These are phyloP conservation scores for Grammothele lineata DNA, from an alignment of 768 basidiomycete species.

Conservation along the genomic window DNA sequence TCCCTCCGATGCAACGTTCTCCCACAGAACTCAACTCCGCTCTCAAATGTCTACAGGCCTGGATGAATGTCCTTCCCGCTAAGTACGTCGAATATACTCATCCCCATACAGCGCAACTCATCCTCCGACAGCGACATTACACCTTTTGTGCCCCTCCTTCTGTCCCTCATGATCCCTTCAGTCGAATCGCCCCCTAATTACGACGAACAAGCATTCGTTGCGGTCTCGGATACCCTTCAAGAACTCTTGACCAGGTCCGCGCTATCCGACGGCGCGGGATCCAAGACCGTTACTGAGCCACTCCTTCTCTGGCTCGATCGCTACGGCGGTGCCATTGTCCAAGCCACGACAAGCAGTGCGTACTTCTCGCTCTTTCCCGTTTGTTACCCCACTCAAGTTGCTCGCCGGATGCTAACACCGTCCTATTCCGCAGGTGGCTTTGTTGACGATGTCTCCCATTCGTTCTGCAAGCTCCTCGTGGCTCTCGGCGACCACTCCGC, in stretches of 20 bases:
- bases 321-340: conserved; percentile 46
- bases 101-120: too few species aligned
- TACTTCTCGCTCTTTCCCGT: too few species aligned
- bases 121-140: conserved; percentile 71
- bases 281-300: conserved; percentile 76
- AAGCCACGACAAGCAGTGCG: conserved; percentile 34
- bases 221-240: conserved; percentile 67
- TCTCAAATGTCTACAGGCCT: conserved; percentile 76
- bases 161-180: conserved; percentile 37
- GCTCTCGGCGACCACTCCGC: conserved; percentile 87
- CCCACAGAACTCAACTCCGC: conserved; percentile 60
- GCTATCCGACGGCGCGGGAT: conserved; percentile 65
- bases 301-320: conserved; percentile 73
- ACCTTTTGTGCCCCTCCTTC: conserved; percentile 61
- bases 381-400: neutral
- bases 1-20: conserved; percentile 27
- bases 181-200: conserved; percentile 26
- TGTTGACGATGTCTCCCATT: conserved; percentile 57
- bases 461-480: conserved; percentile 74
- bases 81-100: too few species aligned
- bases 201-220: conserved; percentile 52
- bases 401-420: conserved; percentile 8
- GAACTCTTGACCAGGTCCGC: conserved; percentile 76
- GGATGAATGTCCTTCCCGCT: conserved; percentile 68
- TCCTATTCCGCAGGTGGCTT: conserved; percentile 37